phyloP scores from a whole-genome alignment of 2,329 filamentous ascomycete species.

The Colletotrichum musae region DNA sequence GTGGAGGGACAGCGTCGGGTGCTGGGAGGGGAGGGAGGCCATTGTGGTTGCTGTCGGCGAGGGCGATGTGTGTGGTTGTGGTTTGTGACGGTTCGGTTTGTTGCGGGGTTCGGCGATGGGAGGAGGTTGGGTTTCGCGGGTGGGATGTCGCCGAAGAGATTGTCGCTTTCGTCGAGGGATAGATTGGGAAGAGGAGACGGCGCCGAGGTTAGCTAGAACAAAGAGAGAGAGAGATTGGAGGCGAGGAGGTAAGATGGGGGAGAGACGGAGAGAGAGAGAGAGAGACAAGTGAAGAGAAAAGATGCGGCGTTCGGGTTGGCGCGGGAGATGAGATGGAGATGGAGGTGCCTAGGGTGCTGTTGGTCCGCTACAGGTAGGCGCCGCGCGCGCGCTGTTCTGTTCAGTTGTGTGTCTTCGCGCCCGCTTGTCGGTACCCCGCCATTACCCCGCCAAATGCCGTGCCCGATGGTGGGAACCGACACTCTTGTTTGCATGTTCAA shows the following conservation, averaged over 20 bases:
- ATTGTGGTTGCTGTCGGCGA: conserved; percentile 45
- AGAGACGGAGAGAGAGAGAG: background rate
- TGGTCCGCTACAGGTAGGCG: too few species aligned
- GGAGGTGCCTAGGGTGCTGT: conserved; percentile 13
- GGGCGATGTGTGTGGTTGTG: background rate
- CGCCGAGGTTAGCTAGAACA: background rate
- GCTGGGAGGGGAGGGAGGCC: conserved; percentile 62
- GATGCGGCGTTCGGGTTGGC: conserved; percentile 12
- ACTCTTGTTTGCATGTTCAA: background rate
- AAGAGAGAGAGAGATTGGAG: background rate
- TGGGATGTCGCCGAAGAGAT: too few species aligned
- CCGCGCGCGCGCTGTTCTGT: too few species aligned
- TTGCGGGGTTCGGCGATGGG: background rate
- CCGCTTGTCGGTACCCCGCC: conserved; percentile 37
- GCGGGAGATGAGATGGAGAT: conserved; percentile 13
- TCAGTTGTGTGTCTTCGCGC: too few species aligned
- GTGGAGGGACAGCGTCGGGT: conserved; percentile 68
- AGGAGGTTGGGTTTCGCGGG: background rate
- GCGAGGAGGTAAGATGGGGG: background rate
- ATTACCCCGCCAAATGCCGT: conserved; percentile 42
- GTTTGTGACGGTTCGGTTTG: background rate
- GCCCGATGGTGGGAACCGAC: conserved; percentile 32
- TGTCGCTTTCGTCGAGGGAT: too few species aligned
- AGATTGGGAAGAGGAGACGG: background rate
- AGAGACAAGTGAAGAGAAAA: conserved; percentile 11